These are phyloP conservation scores for Coprinellus micaceus DNA, from an alignment of 768 basidiomycete genomes.

Conservation along the genomic window DNA sequence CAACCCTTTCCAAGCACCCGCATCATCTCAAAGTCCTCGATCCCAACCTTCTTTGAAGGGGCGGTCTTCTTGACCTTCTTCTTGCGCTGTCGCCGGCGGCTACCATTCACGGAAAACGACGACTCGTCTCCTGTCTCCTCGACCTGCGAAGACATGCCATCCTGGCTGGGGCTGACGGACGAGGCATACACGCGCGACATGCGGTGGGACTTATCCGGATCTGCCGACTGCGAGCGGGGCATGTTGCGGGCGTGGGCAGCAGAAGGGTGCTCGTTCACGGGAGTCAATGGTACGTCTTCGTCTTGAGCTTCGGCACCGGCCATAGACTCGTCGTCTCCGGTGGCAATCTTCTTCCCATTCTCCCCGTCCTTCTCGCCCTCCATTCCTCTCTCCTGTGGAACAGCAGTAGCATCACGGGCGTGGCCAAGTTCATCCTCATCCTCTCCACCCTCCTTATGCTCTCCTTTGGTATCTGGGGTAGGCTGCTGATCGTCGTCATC, in stretches of 20 bases:
- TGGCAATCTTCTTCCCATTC: slow-evolving; percentile 5
- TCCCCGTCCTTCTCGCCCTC: not conserved
- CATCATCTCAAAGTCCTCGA: slow-evolving; percentile 97
- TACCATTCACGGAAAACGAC: slow-evolving; percentile 51
- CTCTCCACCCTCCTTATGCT: slow-evolving; percentile 16
- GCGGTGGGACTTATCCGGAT: slow-evolving; percentile 61
- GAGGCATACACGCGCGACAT: slow-evolving; percentile 57
- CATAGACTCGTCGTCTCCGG: slow-evolving; percentile 7
- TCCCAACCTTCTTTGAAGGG: slow-evolving; percentile 63
- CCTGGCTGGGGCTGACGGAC: slow-evolving; percentile 41
- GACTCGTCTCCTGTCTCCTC: slow-evolving; percentile 63
- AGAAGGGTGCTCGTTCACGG: slow-evolving; percentile 20
- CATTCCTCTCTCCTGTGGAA: not conserved
- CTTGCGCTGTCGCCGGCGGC: slow-evolving; percentile 20
- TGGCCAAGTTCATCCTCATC: slow-evolving; percentile 13
- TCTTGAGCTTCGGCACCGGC: slow-evolving; percentile 11
- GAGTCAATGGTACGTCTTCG: slow-evolving; percentile 12
- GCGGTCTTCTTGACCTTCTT: slow-evolving; percentile 36
- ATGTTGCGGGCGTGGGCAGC: slow-evolving; percentile 49
- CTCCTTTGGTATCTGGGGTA: slow-evolving; percentile 2
- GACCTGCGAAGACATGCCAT: slow-evolving; percentile 36
- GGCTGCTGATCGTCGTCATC: slow-evolving; percentile 11
- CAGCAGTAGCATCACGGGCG: slow-evolving; percentile 1
- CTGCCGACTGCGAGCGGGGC: slow-evolving; percentile 78
- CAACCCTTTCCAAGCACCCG: slow-evolving; percentile 95